These are phyloP conservation scores for Penicillium samsonianum DNA, from an alignment of 495 filamentous ascomycete genomes.

Conservation along the genomic window DNA sequence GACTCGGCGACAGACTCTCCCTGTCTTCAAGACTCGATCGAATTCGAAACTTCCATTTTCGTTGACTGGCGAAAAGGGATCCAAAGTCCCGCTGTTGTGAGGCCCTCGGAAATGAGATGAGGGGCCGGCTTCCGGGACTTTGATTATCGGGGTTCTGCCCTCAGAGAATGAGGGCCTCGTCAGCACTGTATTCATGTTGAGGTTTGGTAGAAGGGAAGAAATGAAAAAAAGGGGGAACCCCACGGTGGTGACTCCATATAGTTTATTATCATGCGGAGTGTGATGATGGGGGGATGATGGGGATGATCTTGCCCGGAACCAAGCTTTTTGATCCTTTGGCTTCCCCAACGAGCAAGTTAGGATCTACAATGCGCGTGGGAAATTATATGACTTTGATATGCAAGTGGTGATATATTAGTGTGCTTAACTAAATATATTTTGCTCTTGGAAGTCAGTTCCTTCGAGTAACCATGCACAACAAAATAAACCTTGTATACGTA, in stretches of 20 bases:
- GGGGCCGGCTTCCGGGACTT: conserved; percentile 28
- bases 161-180: conserved; percentile 27
- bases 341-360: background rate
- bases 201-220: conserved; percentile 4
- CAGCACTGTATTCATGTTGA: conserved; percentile 31
- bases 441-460: too few relatives aligned
- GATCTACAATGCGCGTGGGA: conserved; percentile 6
- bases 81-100: conserved; percentile 53
- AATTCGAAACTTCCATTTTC: conserved; percentile 95
- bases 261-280: conserved; percentile 15
- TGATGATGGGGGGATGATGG: conserved; percentile 10
- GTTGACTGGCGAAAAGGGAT: conserved; percentile 80
- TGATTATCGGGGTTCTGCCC: conserved; percentile 34
- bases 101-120: conserved; percentile 19
- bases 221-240: conserved; percentile 23
- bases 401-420: background rate
- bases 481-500: background rate
- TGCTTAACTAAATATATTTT: background rate
- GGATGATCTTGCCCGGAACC: conserved; percentile 12
- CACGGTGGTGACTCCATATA: conserved; percentile 18
- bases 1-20: conserved; percentile 81
- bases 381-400: background rate
- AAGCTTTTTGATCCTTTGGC: conserved; percentile 12
- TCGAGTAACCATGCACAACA: conserved; percentile 23
- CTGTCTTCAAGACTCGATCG: conserved; percentile 87